Evolutionary conservation across 345 rosid species (phyloP).

Genomic region (Eucalyptus regnans): DNA sequence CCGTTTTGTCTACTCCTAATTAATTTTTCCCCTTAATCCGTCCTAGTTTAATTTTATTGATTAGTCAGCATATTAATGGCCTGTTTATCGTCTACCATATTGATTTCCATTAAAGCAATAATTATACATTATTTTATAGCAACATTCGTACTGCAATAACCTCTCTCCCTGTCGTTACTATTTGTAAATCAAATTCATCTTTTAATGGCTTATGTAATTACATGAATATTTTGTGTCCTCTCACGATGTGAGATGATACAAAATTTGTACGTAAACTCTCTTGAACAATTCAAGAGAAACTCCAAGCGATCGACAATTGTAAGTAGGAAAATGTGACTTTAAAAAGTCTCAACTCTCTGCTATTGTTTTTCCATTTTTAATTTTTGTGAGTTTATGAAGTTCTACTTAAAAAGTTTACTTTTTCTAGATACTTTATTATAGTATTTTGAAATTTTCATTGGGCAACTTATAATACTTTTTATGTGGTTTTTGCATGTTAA

Average conservation of each 20-base stretch:
- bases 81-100: not conserved
- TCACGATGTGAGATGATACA: not conserved
- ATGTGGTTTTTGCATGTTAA: not conserved
- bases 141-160: not conserved
- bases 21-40: not conserved
- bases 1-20: not conserved
- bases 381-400: not conserved
- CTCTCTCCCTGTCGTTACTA: not conserved
- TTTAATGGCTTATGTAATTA: not conserved
- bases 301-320: not conserved
- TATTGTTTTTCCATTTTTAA: not conserved
- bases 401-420: not conserved
- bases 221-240: not conserved
- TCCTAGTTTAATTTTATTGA: not conserved
- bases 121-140: not conserved
- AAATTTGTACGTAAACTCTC: not conserved
- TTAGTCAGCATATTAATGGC: not conserved
- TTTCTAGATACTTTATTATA: not conserved
- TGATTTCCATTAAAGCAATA: not conserved
- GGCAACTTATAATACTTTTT: not conserved
- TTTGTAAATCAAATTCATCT: not conserved
- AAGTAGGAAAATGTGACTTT: not conserved
- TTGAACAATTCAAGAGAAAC: not conserved
- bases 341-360: not conserved
- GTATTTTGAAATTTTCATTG: not conserved